Evolutionary conservation across 441 rosid genomes (phyloP).

Genomic region (Bruguiera hainesii): DNA sequence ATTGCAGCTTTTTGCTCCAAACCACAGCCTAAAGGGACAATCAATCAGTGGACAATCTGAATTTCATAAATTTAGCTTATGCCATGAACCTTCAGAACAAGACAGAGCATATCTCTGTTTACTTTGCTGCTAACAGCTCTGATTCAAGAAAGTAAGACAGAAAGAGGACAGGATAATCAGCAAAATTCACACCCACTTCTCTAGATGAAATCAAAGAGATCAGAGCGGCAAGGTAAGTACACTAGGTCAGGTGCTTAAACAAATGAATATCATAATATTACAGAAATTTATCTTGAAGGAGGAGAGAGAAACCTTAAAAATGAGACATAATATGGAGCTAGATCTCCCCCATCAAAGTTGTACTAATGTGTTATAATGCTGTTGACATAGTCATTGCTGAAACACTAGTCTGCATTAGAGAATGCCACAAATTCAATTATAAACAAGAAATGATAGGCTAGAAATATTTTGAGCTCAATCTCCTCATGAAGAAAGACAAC

Average conservation of each 20-base stretch:
- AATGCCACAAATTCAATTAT: conserved; percentile 14
- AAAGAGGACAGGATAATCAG: conserved; percentile 11
- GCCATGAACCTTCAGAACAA: conserved; percentile 61
- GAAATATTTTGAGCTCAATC: too few species aligned
- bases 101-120: conserved; percentile 61
- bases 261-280: background rate
- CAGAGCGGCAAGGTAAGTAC: too few species aligned
- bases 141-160: conserved; percentile 20
- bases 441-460: background rate
- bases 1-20: conserved; percentile 5
- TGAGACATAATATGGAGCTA: conserved; percentile 57
- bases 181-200: too few species aligned
- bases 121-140: conserved; percentile 72
- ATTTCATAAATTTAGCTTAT: conserved; percentile 34
- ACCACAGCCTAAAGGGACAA: background rate
- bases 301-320: conserved; percentile 47
- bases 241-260: background rate
- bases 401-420: conserved; percentile 54
- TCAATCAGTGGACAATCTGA: background rate
- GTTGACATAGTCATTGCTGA: conserved; percentile 68
- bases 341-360: conserved; percentile 54
- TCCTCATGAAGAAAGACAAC: background rate
- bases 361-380: conserved; percentile 48
- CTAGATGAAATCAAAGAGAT: too few species aligned
- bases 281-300: background rate